phyloP scores from a whole-genome alignment of 169 alveolate species.

The Perkinsus olseni region DNA sequence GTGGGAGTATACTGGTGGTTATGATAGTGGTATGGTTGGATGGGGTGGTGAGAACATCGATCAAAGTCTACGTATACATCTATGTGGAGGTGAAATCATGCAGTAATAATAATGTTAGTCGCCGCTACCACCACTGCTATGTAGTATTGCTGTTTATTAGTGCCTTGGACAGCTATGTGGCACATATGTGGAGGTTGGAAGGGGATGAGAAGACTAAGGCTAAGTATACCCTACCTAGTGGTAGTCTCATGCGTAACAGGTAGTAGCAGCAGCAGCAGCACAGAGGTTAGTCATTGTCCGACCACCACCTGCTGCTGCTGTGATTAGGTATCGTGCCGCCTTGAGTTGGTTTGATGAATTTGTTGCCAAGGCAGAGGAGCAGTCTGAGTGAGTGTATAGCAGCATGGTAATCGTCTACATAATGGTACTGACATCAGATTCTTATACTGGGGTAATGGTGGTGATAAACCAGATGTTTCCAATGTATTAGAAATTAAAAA shows the following conservation, averaged over 20 bases:
- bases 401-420: too few species aligned
- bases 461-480: not conserved
- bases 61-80: constrained; percentile 47
- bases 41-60: constrained; percentile 58
- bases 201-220: constrained; percentile 18
- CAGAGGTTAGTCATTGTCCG: too few species aligned
- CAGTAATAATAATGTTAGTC: not conserved
- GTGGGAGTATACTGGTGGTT: constrained; percentile 43
- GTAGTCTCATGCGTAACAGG: not conserved
- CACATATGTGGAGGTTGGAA: constrained; percentile 33
- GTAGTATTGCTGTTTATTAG: not conserved
- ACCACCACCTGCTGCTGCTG: too few species aligned
- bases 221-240: not conserved
- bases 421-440: too few species aligned
- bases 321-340: not conserved
- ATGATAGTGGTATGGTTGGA: constrained; percentile 37
- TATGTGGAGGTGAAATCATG: constrained; percentile 50
- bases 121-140: not conserved
- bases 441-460: not conserved
- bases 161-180: constrained; percentile 26
- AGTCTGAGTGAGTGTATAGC: not conserved
- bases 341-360: not conserved
- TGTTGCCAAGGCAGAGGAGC: not conserved
- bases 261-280: too few species aligned
- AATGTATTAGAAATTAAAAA: not conserved